Evolutionary conservation across 2,329 filamentous ascomycete genomes (phyloP).

Genomic region (Penicillium occitanis): DNA sequence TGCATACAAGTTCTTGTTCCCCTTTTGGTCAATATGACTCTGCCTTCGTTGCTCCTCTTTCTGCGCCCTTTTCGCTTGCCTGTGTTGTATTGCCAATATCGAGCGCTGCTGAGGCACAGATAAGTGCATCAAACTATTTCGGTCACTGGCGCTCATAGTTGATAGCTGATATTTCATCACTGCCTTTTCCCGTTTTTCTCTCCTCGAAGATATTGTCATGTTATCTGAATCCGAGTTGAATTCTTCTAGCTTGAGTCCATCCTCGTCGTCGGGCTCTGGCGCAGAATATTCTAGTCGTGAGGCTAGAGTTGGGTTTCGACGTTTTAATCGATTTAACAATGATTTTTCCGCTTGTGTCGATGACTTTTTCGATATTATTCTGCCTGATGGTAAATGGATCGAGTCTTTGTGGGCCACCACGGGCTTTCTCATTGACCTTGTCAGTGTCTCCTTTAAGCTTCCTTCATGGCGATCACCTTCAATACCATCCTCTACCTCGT

Average conservation of each 20-base stretch:
- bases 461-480: background rate
- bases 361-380: slow-evolving; percentile 14
- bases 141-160: slow-evolving; percentile 13
- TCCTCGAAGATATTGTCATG: background rate
- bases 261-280: background rate
- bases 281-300: slow-evolving; percentile 8
- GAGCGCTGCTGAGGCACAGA: slow-evolving; percentile 12
- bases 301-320: background rate
- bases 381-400: slow-evolving; percentile 18
- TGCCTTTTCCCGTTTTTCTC: slow-evolving; percentile 13
- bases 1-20: slow-evolving; percentile 21
- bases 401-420: slow-evolving; percentile 4
- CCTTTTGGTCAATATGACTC: slow-evolving; percentile 14
- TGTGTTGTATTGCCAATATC: slow-evolving; percentile 14
- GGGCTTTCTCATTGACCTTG: background rate
- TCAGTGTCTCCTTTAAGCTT: background rate
- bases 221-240: background rate
- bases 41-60: slow-evolving; percentile 17
- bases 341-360: slow-evolving; percentile 13
- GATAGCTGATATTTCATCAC: slow-evolving; percentile 6
- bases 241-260: background rate
- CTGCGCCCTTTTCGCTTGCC: slow-evolving; percentile 9
- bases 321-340: slow-evolving; percentile 1
- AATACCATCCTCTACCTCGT: background rate
- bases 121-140: slow-evolving; percentile 14